Evolutionary conservation across 345 rosid species (phyloP).

Genomic region (Theobroma cacao): DNA sequence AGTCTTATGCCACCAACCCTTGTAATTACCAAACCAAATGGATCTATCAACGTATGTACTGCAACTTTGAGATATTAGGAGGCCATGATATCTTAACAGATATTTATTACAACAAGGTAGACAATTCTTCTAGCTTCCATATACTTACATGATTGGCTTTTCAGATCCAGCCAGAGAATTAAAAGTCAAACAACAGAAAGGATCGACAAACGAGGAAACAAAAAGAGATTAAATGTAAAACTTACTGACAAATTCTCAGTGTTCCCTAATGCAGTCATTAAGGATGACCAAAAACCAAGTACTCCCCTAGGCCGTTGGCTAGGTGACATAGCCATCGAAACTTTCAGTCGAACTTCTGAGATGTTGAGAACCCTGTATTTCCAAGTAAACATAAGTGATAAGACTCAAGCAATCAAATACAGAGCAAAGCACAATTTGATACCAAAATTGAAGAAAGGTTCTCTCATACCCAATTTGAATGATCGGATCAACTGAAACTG

Average conservation of each 20-base stretch:
- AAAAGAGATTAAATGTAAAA: conserved; percentile 12
- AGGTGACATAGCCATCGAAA: conserved; percentile 96
- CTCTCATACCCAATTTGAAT: conserved; percentile 81
- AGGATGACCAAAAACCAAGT: conserved; percentile 97
- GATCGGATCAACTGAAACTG: conserved; percentile 95
- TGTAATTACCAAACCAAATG: neutral
- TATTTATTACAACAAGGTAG: neutral
- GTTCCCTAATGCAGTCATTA: conserved; percentile 98
- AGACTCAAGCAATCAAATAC: conserved; percentile 6
- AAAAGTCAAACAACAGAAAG: neutral
- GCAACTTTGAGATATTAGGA: neutral
- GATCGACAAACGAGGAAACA: neutral
- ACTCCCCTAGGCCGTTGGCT: conserved; percentile 95
- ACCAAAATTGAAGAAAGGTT: neutral
- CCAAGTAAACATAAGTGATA: conserved; percentile 13
- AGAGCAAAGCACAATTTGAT: conserved; percentile 8
- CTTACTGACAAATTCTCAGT: conserved; percentile 97
- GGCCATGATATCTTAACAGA: neutral
- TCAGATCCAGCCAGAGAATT: neutral
- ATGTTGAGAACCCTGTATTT: conserved; percentile 72
- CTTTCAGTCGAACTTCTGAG: conserved; percentile 89
- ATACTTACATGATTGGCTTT: neutral
- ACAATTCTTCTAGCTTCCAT: neutral
- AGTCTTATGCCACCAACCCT: neutral
- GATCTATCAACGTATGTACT: neutral